Evolutionary conservation across 225 moss, liverwort and hornwort genomes (phyloP), one percentile per base, ranked within the genome.

Genomic region (Pleurozium schreberi): DNA sequence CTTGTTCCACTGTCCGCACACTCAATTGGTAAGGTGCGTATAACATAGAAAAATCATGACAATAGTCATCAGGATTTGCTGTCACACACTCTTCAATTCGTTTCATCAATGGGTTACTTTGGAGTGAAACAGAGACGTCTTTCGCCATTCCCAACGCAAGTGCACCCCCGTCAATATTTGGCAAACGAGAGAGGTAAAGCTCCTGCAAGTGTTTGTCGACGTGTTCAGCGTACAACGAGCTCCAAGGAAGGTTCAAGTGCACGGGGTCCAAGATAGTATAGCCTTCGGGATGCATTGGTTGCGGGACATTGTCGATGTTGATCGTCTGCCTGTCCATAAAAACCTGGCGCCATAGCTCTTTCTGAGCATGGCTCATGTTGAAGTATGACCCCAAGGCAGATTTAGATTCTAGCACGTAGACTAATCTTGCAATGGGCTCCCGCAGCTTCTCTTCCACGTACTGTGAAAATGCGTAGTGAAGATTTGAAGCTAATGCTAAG

Each of bases 371-470:
- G 36, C 57, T 88, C 92, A 92, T 81, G 66, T 82, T 88, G 86
- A 94, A 91, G 86, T 94, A 94, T 65, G 92, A 88, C 73, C 89
- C 91, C n/a, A 94, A 82, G 55, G 93, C 90, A 58, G 94, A 94
- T 53, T 80, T 75, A 27, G 84, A 88, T 69, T 94, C 94, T 67
- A 93, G 74, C 58, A 94, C 85, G 49, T 92, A 94, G 14, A 94
- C 85, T 57, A 94, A 52, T 33, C 91, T 94, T 84, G 94, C 94
- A 67, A 94, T 87, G 55, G 93, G 93, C 69, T 94, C 93, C 83
- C 94, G 90, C 34, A 94, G 92, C 78, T 89, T 91, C 86, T 94
- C 94, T 87, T 94, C 93, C 34, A 94, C 75, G 80, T 92, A 94
- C 62, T 92, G 92, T 31, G 88, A 85, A 76, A 94, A 92, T 38